Percentiles rank a stretch among this genome's conserved stretches.
Conservation (phyloP, 768 basidiomycete genomes). For the Tephrocybe sp. region DNA sequence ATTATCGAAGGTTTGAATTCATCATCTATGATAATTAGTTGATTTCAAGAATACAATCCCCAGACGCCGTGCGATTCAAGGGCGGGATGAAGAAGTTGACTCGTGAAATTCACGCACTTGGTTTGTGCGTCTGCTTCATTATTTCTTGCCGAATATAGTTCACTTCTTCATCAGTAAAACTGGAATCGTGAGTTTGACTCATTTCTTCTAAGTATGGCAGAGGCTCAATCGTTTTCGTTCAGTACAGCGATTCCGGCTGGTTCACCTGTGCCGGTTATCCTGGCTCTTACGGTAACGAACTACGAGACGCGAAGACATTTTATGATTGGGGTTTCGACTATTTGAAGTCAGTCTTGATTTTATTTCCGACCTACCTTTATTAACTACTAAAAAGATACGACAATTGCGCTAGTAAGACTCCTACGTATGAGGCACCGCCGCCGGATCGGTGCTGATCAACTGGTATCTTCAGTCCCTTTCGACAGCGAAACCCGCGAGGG, state of each 20-base stretch:
- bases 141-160: not conserved
- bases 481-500: slow-evolving; percentile 58
- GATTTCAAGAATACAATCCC: not conserved
- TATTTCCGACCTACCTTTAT: not conserved
- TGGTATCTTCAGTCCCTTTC: slow-evolving; percentile 43
- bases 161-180: slow-evolving; percentile 30
- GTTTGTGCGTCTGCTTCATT: slow-evolving; percentile 41
- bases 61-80: slow-evolving; percentile 53
- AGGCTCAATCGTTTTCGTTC: not conserved
- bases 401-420: slow-evolving; percentile 53
- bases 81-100: slow-evolving; percentile 58
- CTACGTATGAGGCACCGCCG: not conserved
- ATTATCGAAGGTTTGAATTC: slow-evolving; percentile 47
- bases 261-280: slow-evolving; percentile 68
- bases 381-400: slow-evolving; percentile 36
- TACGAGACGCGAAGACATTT: slow-evolving; percentile 55
- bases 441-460: not conserved
- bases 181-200: slow-evolving; percentile 37
- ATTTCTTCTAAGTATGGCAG: not conserved
- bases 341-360: slow-evolving; percentile 46
- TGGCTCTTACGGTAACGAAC: slow-evolving; percentile 62
- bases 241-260: slow-evolving; percentile 68
- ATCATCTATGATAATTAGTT: not conserved
- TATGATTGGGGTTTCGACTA: slow-evolving; percentile 69
- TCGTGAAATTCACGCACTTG: slow-evolving; percentile 54